phyloP scores from a whole-genome alignment of 2,329 filamentous ascomycete genomes.

The Nigrospora osmanthi region DNA sequence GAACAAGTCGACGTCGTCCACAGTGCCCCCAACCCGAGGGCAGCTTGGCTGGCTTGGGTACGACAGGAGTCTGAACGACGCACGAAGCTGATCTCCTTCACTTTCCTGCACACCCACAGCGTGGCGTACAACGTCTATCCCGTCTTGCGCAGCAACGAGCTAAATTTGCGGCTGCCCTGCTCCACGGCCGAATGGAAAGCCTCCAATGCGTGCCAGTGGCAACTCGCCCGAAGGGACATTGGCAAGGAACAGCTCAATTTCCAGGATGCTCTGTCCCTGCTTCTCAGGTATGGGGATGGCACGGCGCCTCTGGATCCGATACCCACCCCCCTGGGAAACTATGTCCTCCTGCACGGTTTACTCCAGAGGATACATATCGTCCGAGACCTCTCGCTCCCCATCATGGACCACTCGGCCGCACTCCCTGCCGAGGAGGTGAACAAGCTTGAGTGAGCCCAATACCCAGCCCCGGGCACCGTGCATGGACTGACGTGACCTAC shows the following conservation, averaged over 20 bases:
- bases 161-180: constrained; percentile 24
- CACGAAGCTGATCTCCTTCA: constrained; percentile 28
- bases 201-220: constrained; percentile 18
- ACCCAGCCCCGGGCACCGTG: not conserved
- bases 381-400: constrained; percentile 24
- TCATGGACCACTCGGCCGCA: constrained; percentile 20
- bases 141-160: constrained; percentile 25
- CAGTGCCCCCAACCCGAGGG: constrained; percentile 3
- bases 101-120: constrained; percentile 28
- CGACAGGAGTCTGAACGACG: constrained; percentile 22
- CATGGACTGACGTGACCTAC: not conserved
- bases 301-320: constrained; percentile 22
- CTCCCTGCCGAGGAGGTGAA: constrained; percentile 25
- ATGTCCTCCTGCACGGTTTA: constrained; percentile 26
- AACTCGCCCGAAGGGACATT: constrained; percentile 15
- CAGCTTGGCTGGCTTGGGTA: constrained; percentile 22
- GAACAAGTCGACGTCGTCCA: constrained; percentile 13
- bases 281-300: constrained; percentile 20
- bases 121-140: constrained; percentile 30
- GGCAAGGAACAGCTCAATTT: constrained; percentile 25
- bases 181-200: constrained; percentile 29
- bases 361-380: constrained; percentile 30
- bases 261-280: constrained; percentile 24
- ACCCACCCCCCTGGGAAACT: constrained; percentile 28
- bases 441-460: constrained; percentile 22